These are phyloP conservation scores for Diaporthe citriasiana DNA, from an alignment of 2,329 filamentous ascomycete genomes.

Conservation along the genomic window DNA sequence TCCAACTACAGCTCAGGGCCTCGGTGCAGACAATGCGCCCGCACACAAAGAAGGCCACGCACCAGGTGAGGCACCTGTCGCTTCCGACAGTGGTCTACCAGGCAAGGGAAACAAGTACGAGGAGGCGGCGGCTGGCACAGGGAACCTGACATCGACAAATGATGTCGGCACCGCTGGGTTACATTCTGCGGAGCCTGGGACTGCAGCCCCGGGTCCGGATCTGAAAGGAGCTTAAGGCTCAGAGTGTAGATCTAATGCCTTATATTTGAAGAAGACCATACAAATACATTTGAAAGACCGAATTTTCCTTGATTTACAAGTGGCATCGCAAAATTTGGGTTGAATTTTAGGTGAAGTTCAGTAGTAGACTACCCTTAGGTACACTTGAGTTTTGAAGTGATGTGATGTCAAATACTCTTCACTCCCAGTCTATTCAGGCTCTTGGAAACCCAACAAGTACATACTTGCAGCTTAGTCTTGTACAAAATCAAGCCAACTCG, in stretches of 20 bases:
- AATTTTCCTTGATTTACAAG: too few relatives aligned
- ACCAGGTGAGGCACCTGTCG: conserved; percentile 40
- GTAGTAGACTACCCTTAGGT: too few relatives aligned
- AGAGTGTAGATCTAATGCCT: not conserved
- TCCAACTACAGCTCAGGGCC: conserved; percentile 26
- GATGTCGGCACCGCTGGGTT: conserved; percentile 31
- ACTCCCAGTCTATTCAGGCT: too few relatives aligned
- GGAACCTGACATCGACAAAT: conserved; percentile 27
- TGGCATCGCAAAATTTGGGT: too few relatives aligned
- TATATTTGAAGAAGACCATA: not conserved
- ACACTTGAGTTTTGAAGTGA: too few relatives aligned
- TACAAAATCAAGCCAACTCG: too few relatives aligned
- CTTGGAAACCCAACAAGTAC: too few relatives aligned
- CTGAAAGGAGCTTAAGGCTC: not conserved
- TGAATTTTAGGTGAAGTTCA: too few relatives aligned
- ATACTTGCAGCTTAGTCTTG: too few relatives aligned
- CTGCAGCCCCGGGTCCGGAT: conserved; percentile 36
- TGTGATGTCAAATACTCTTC: too few relatives aligned
- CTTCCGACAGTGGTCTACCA: conserved; percentile 40
- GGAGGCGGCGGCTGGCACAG: conserved; percentile 20
- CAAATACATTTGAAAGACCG: too few relatives aligned
- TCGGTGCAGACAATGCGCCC: conserved; percentile 37
- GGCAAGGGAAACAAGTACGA: conserved; percentile 9
- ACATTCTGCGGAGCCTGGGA: conserved; percentile 22
- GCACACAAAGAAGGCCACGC: conserved; percentile 34